Evolutionary conservation across 164 flowering plant species (phyloP), one percentile per base, ranked within the genome.

Genomic region (Vitis labrusca): DNA sequence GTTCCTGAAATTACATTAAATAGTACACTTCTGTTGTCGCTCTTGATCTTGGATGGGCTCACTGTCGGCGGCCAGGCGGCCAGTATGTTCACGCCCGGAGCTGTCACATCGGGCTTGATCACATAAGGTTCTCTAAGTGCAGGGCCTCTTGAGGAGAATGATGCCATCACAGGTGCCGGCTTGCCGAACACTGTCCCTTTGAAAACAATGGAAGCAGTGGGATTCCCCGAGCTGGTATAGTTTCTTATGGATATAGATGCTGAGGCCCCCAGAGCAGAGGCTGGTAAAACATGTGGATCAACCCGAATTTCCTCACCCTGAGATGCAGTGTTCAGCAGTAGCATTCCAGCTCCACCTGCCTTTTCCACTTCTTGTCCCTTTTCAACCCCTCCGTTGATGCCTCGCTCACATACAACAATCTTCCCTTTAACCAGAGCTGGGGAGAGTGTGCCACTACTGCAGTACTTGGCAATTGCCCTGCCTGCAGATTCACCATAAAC

Each of bases 61-160:
- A 77, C 72, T 9, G 27, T 77, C 1, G 85, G 84, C 0, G 91
- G 87, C 93, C 93, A 91, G 4, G 91, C 91, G 0, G 97, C 97
- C 54, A 91, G 63, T 12, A 91, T 91, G 71, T 88, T 78, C 69
- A 89, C 80, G 0, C 97, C 97, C 6, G 94, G 94, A 19, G 88
- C 94, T 6, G 90, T 87, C 3, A 91, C 67, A 29, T 91, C 97
- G 1, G 94, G 97, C 64, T 91, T 91, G 67, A 91, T 76, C 59
- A 89, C 73, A n/a, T 85, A 80, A 0, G 86, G 88, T 11, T 77
- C 86, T 8, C 77, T 52, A 0, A 50, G n/a, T 56, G 81, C 86
- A 0, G 93, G 94, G 17, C 94, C 94, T 58, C 93, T 77, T 3
- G 97, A 89, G 8, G 94, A 89, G 66, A 91, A 91, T 16, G 87